Percentiles rank a stretch among this genome's conserved stretches.
These are phyloP conservation scores for Alternaria sp. DNA, from an alignment of 2,329 filamentous ascomycete species.

Conservation along the genomic window DNA sequence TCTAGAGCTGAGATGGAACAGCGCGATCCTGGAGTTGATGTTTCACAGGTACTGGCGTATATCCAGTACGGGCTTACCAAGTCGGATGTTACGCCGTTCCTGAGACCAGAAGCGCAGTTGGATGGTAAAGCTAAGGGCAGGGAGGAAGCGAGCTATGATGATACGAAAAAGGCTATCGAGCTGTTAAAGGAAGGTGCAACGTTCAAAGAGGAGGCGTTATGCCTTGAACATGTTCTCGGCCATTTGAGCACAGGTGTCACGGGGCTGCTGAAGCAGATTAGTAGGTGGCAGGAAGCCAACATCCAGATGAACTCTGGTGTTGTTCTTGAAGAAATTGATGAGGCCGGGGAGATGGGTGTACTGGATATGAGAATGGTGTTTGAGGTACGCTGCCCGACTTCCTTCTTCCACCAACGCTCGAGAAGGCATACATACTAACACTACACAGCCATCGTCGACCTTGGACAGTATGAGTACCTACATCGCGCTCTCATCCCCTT, in stretches of 20 bases:
- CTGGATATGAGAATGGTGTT: constrained; percentile 66
- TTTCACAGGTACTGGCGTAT: constrained; percentile 75
- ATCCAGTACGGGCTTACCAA: constrained; percentile 72
- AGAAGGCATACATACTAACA: background rate
- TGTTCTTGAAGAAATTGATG: constrained; percentile 51
- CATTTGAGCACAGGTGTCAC: constrained; percentile 43
- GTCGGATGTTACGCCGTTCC: constrained; percentile 69
- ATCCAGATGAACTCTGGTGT: constrained; percentile 72
- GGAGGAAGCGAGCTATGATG: constrained; percentile 32
- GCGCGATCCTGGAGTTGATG: constrained; percentile 77
- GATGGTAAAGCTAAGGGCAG: constrained; percentile 3
- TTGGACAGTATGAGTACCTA: constrained; percentile 32
- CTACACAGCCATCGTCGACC: background rate
- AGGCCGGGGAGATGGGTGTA: constrained; percentile 26
- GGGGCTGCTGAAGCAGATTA: constrained; percentile 47
- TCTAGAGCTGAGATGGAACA: constrained; percentile 74
- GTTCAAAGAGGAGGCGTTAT: constrained; percentile 42
- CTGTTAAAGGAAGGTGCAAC: constrained; percentile 54
- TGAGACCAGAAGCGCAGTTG: constrained; percentile 52
- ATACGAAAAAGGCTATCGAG: constrained; percentile 43
- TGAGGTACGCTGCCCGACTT: constrained; percentile 48
- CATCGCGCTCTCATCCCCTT: constrained; percentile 26
- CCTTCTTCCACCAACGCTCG: background rate
- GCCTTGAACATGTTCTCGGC: constrained; percentile 49
- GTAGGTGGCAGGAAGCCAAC: constrained; percentile 55